These are phyloP conservation scores for Euclidium syriacum DNA, from an alignment of 345 rosid genomes.

Conservation along the genomic window DNA sequence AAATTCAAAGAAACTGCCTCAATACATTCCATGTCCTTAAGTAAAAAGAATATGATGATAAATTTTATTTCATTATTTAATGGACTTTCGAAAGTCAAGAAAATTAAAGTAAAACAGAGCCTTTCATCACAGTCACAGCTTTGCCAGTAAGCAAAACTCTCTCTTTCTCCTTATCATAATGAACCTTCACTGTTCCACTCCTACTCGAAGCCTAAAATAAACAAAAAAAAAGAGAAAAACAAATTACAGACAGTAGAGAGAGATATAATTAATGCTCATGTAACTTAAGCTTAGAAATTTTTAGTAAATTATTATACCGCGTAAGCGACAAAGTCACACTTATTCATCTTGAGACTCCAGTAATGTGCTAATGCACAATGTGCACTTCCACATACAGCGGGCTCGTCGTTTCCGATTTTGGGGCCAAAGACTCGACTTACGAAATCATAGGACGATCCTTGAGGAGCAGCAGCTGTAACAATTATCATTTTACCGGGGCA, in stretches of 20 bases:
- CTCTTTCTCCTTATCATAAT: constrained; percentile 36
- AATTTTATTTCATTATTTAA: too few relatives aligned
- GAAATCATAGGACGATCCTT: constrained; percentile 30
- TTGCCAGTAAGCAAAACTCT: constrained; percentile 57
- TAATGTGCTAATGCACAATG: too few relatives aligned
- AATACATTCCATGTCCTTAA: too few relatives aligned
- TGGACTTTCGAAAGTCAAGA: too few relatives aligned
- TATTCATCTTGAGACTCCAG: constrained; percentile 56
- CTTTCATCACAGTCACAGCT: constrained; percentile 54
- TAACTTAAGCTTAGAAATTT: too few relatives aligned
- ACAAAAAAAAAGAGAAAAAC: too few relatives aligned
- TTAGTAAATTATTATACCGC: too few relatives aligned
- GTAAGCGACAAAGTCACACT: constrained; percentile 44
- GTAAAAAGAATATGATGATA: too few relatives aligned
- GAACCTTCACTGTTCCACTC: constrained; percentile 46
- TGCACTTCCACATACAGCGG: constrained; percentile 58
- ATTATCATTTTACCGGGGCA: constrained; percentile 48
- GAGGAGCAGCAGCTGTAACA: constrained; percentile 50
- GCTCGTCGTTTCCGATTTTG: neutral
- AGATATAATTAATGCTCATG: too few relatives aligned
- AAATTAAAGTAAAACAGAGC: constrained; percentile 41
- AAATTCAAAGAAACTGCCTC: too few relatives aligned
- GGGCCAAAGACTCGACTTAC: constrained; percentile 28
- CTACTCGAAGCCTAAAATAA: constrained; percentile 68
- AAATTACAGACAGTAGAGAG: neutral